phyloP scores from a whole-genome alignment of 768 basidiomycete species.

The Hygrophorus pudorinus region DNA sequence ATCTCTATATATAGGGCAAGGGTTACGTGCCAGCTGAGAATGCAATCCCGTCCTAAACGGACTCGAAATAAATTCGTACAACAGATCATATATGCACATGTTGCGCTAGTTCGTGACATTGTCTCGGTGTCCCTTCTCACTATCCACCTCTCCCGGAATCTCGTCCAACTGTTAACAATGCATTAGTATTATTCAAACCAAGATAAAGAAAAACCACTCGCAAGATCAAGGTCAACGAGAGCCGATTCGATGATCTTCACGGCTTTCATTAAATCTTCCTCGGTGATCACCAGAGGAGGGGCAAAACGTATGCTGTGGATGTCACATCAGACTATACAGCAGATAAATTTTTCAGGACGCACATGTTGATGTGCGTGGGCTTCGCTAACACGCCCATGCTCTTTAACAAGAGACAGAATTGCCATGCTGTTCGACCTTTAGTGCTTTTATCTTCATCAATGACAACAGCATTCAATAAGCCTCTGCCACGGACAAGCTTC shows the following conservation, averaged over 20 bases:
- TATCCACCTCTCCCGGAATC: constrained; percentile 27
- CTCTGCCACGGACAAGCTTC: constrained; percentile 72
- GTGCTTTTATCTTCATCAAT: constrained; percentile 75
- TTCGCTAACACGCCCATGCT: constrained; percentile 88
- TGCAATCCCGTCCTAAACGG: background rate
- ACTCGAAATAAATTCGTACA: too few relatives aligned
- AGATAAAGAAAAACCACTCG: constrained; percentile 21
- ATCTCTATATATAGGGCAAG: too few relatives aligned
- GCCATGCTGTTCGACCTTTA: constrained; percentile 87
- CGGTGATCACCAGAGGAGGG: constrained; percentile 90
- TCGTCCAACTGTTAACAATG: constrained; percentile 10
- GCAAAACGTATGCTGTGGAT: constrained; percentile 81
- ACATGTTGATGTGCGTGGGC: constrained; percentile 95
- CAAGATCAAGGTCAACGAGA: constrained; percentile 72
- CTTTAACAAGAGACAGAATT: constrained; percentile 89
- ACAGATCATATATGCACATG: background rate
- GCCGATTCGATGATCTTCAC: constrained; percentile 69
- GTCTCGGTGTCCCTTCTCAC: constrained; percentile 46
- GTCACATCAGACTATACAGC: background rate
- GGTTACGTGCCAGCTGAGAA: background rate
- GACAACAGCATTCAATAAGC: constrained; percentile 87
- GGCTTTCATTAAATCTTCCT: constrained; percentile 69
- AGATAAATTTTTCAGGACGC: constrained; percentile 22
- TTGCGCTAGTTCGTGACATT: constrained; percentile 16
- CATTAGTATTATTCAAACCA: background rate